Evolutionary conservation across 148 eudicot species (phyloP), one percentile per base, ranked within the genome.

Genomic region (Diospyros lotus): DNA sequence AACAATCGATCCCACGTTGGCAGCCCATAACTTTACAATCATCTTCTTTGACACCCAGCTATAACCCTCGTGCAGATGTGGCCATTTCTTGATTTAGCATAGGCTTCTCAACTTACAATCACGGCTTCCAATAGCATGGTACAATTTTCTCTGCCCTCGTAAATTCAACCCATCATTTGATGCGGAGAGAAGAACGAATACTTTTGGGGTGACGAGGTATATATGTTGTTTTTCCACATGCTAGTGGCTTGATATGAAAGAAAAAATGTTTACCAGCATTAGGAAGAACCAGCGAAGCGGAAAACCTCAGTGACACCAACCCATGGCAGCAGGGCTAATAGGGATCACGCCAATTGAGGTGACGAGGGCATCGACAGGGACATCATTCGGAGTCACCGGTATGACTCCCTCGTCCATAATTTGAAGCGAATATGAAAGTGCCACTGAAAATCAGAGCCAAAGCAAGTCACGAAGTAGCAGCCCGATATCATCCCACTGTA

Each of bases 331-430:
- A 28, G 86, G 61, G 86, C 78, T 90, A 74, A 95, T 87, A 66
- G 94, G 90, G 71, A 88, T 91, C 64, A 91, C 84, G 77, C 98
- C 99, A 42, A 90, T 81, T 60, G 99, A 88, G 58, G 91, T 82
- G 75, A 96, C 91, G 67, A 96, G 84, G 17, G 93, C 95, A 71
- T 96, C 99, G 38, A 96, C 81, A 53, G 59, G 80, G 54, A 93
- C 81, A 82, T 96, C 99, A 73, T 79, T 86, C 59, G 94, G 92
- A 73, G 99, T 89, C 12, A 91, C 65, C 17, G 99, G 99, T 81
- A 96, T 91, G 39, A 84, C 88, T 68, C 83, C 92, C 51, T 95
- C 93, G 46, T 93, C 98, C 87, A 96, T n/a, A 79, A 96, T 87
- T 77, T 96, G 99, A 55, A 74, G 68, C 42, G 98, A 89, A 82